Evolutionary conservation across 129 eudicot genomes (phyloP).

Genomic region (Pittosporum tobira): DNA sequence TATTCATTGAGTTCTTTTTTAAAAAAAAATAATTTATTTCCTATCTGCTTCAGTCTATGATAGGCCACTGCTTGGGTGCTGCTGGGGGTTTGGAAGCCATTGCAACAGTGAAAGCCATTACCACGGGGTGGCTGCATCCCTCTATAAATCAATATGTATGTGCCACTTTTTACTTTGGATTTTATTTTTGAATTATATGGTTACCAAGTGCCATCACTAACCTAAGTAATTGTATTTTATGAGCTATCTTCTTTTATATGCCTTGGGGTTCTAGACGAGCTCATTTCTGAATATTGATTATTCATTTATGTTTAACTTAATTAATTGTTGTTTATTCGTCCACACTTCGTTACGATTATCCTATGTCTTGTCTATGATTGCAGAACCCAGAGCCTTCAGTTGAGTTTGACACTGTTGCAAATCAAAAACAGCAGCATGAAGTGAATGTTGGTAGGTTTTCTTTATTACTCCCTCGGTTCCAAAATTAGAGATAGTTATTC

Average conservation of each 20-base stretch:
- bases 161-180: background rate
- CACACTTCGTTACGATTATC: background rate
- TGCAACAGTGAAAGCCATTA: slow-evolving; percentile 87
- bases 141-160: slow-evolving; percentile 91
- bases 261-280: background rate
- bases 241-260: background rate
- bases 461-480: no score
- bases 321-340: background rate
- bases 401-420: slow-evolving; percentile 89
- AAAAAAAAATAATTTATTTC: no score
- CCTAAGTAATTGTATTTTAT: background rate
- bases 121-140: slow-evolving; percentile 98
- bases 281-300: background rate
- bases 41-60: slow-evolving; percentile 68
- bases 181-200: background rate
- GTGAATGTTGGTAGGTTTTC: slow-evolving; percentile 81
- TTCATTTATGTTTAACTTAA: background rate
- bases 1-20: background rate
- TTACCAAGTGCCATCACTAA: background rate
- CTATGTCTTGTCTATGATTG: background rate
- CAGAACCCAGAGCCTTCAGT: slow-evolving; percentile 96
- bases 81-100: slow-evolving; percentile 99
- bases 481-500: no score
- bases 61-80: slow-evolving; percentile 98
- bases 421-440: slow-evolving; percentile 84